These are phyloP conservation scores for Testicularia cyperi DNA, from an alignment of 1,284 basidiomycete genomes.

Conservation along the genomic window DNA sequence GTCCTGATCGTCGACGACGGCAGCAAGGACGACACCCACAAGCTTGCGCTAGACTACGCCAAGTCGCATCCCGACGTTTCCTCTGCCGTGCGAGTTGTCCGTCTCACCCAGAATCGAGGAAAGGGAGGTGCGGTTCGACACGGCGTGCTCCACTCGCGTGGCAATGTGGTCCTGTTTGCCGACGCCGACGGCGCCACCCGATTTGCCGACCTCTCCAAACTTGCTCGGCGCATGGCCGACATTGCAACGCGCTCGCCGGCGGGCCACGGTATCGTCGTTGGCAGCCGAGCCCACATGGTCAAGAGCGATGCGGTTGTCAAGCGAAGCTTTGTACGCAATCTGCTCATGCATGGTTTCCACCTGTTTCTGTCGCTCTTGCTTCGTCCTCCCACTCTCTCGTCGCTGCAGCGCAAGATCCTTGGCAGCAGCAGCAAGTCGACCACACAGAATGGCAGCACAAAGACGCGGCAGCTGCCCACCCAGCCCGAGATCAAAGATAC, in stretches of 20 bases:
- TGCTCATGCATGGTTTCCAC: constrained; percentile 89
- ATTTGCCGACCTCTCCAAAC: constrained; percentile 74
- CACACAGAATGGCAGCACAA: not conserved
- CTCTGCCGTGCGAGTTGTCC: constrained; percentile 72
- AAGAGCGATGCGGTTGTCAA: constrained; percentile 90
- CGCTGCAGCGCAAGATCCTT: not conserved
- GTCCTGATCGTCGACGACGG: constrained; percentile 89
- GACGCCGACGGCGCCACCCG: constrained; percentile 90
- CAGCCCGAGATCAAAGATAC: constrained; percentile 86
- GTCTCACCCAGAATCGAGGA: constrained; percentile 77
- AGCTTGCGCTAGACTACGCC: constrained; percentile 70
- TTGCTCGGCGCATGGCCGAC: constrained; percentile 70
- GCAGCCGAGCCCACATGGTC: constrained; percentile 86
- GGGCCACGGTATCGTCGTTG: constrained; percentile 71
- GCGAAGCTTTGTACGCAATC: constrained; percentile 79
- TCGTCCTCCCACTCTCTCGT: constrained; percentile 38
- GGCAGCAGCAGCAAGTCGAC: not conserved
- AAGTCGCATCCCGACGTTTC: constrained; percentile 63
- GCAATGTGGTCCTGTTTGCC: constrained; percentile 79
- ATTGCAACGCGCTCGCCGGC: constrained; percentile 17
- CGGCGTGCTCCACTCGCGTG: constrained; percentile 69
- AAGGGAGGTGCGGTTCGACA: constrained; percentile 90
- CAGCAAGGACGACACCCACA: constrained; percentile 73
- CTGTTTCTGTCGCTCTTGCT: constrained; percentile 56
- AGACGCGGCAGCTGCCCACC: constrained; percentile 54